A percentile compares a stretch with the other conserved stretches of the same genome.
phyloP scores from a whole-genome alignment of 768 basidiomycete species.

The Tylopilus cervinicoccineus region DNA sequence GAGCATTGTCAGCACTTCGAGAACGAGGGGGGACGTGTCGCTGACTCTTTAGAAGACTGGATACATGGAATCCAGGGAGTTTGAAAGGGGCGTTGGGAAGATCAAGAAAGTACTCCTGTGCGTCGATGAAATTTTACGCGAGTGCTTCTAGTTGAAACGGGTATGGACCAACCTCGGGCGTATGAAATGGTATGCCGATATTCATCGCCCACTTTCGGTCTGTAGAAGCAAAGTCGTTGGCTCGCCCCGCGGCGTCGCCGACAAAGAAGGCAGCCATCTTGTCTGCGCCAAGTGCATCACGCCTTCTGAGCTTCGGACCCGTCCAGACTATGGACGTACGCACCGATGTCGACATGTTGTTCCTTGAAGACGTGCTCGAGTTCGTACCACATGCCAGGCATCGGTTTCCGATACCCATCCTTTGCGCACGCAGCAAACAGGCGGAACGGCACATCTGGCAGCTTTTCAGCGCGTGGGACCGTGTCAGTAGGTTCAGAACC shows the following conservation, averaged over 20 bases:
- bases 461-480: slow-evolving; percentile 35
- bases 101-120: slow-evolving; percentile 76
- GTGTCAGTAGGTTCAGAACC: background rate
- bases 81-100: slow-evolving; percentile 38
- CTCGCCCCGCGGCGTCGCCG: slow-evolving; percentile 87
- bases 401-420: slow-evolving; percentile 82
- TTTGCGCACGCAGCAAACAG: slow-evolving; percentile 72
- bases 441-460: slow-evolving; percentile 71
- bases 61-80: slow-evolving; percentile 69
- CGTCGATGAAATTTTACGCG: background rate
- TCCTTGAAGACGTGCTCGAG: slow-evolving; percentile 58
- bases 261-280: slow-evolving; percentile 68
- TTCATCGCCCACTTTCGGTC: slow-evolving; percentile 88
- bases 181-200: slow-evolving; percentile 65
- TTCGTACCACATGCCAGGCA: slow-evolving; percentile 82
- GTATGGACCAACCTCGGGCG: slow-evolving; percentile 65
- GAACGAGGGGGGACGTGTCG: background rate
- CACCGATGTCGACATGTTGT: slow-evolving; percentile 64
- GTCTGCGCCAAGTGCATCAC: slow-evolving; percentile 42
- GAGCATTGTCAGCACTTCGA: background rate
- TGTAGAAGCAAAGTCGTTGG: slow-evolving; percentile 71
- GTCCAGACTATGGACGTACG: slow-evolving; percentile 7
- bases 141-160: background rate
- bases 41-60: slow-evolving; percentile 35
- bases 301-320: background rate